Conservation (phyloP, 371 early-diverging fungal species). For the Zychaea mexicana region DNA sequence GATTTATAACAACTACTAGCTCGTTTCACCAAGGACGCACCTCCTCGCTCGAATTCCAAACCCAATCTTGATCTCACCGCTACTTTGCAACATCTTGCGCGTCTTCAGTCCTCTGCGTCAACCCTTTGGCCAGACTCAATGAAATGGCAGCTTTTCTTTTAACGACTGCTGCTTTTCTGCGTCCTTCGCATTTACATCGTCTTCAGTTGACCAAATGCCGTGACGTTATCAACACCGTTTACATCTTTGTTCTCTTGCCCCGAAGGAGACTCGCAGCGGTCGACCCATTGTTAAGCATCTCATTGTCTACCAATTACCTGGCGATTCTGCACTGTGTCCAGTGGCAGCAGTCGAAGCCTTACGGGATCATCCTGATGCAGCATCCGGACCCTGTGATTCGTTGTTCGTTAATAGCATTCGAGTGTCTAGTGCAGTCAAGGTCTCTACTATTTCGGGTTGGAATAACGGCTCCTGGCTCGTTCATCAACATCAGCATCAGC, state of each 20-base stretch:
- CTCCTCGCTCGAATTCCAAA: neutral
- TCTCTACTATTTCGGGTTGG: neutral
- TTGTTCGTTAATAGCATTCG: neutral
- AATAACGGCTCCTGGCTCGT: no score
- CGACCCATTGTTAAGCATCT: neutral
- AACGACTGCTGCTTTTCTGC: neutral
- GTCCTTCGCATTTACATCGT: constrained; percentile 6
- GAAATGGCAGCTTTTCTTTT: constrained; percentile 11
- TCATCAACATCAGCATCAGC: neutral
- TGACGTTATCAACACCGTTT: neutral
- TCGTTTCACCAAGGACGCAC: neutral
- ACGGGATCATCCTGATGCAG: constrained; percentile 1
- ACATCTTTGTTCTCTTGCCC: constrained; percentile 49
- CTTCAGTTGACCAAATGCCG: neutral
- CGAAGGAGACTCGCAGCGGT: constrained; percentile 21
- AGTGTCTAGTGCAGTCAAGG: neutral
- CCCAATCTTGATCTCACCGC: no score
- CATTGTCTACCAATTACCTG: neutral
- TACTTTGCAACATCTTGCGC: no score
- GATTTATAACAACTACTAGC: neutral
- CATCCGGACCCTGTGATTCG: neutral
- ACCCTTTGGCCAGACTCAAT: no score
- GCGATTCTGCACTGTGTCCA: neutral
- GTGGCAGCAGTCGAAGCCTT: neutral
- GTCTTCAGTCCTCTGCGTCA: no score